Base-by-base conservation (phyloP, 257 asterid species). In the Datura wrightii region DNA sequence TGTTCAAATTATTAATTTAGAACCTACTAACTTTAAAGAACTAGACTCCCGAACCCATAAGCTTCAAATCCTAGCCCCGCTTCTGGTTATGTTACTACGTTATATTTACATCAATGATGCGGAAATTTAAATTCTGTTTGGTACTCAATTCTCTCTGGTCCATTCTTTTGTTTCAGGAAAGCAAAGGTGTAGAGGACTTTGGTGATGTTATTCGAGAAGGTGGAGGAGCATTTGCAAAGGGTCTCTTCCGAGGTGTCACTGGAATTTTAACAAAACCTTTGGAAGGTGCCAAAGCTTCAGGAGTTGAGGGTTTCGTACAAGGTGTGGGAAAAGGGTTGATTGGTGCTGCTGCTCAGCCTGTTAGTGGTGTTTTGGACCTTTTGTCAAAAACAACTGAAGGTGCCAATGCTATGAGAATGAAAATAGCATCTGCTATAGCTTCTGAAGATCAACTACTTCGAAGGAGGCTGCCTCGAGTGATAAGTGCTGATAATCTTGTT, bases 331-430 rank as follows among this genome's bases (percentile, higher is more conserved):
- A 94, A 92, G 99, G 99, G 74, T 82, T 97, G 87, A 89, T 97
- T 81, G 99, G 99, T 88, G 99, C 97, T 7, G 99, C 99, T 79
- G 99, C 98, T 79, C 99, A 97, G 88, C 99, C 99, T 85, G 99
- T 97, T 63, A 97, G 99, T 53, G 99, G 99, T 66, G 97, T 95
- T 85, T 90, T 97, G 83, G 99, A 97, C 86, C 99, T 97, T 80
- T 83, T 97, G 89, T 97, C 99, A 13, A 97, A 97, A 87, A 97
- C 99, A 63, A 97, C 99, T 1, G 99, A 97, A 94, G 99, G 99
- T 31, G 99, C 99, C 88, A 97, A 97, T 91, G 98, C 99, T 83
- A 89, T 97, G 95, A 91, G 99, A 88, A 93, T 95, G 98, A 97
- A 95, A 91, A 95, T 97, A 63, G 97, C 98, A 79, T 89, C 99